These are phyloP conservation scores for Cocos nucifera DNA, from an alignment of 176 grass and related monocot species.

Conservation along the genomic window DNA sequence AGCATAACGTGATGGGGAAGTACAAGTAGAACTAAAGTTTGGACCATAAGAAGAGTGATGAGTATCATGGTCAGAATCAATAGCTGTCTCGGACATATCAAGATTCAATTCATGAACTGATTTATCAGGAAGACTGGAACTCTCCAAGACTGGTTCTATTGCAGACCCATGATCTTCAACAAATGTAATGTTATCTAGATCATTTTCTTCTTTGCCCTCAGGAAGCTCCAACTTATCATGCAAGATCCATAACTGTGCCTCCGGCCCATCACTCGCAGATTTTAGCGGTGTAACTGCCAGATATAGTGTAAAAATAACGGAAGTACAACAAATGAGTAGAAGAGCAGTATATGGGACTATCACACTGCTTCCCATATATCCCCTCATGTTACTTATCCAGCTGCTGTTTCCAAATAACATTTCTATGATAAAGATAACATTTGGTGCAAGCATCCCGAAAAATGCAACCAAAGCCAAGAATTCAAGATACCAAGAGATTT, in stretches of 20 bases:
- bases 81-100: constrained; percentile 40
- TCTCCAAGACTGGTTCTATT: constrained; percentile 26
- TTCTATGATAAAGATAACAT: constrained; percentile 76
- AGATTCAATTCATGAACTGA: constrained; percentile 28
- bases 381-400: constrained; percentile 71
- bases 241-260: constrained; percentile 32
- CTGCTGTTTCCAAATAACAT: constrained; percentile 86
- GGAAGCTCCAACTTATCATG: constrained; percentile 16
- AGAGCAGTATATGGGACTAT: constrained; percentile 53
- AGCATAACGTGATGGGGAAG: constrained; percentile 23
- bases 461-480: constrained; percentile 74
- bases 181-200: constrained; percentile 27
- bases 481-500: constrained; percentile 70
- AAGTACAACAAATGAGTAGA: constrained; percentile 48
- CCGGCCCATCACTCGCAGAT: constrained; percentile 59
- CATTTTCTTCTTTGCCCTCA: constrained; percentile 34
- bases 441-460: constrained; percentile 69
- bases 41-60: constrained; percentile 39
- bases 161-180: constrained; percentile 52
- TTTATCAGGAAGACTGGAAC: constrained; percentile 17
- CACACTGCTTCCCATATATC: constrained; percentile 49
- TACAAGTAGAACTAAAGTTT: constrained; percentile 31
- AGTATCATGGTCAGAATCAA: constrained; percentile 51
- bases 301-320: constrained; percentile 58
- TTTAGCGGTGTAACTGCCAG: constrained; percentile 83